Evolutionary conservation across 2,329 filamentous ascomycete species (phyloP).

Genomic region (Alternaria sp.): DNA sequence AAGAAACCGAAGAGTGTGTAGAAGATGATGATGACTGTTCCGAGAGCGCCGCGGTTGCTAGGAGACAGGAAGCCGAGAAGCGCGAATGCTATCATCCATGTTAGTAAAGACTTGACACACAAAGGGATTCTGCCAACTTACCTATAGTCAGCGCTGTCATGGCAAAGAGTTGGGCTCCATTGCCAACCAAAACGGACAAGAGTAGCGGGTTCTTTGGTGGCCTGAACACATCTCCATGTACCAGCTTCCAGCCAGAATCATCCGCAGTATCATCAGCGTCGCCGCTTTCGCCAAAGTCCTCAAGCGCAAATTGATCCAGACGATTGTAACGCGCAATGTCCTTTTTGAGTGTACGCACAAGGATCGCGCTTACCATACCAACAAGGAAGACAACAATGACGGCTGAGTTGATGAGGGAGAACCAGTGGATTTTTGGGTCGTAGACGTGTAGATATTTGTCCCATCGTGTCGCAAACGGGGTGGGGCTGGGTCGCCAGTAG

Average conservation of each 20-base stretch:
- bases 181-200: conserved; percentile 87
- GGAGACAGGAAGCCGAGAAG: conserved; percentile 94
- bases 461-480: conserved; percentile 96
- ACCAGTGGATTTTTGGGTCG: conserved; percentile 99
- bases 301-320: conserved; percentile 87
- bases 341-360: conserved; percentile 87
- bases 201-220: conserved; percentile 83
- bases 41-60: conserved; percentile 92
- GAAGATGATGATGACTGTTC: conserved; percentile 90
- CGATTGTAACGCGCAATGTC: conserved; percentile 98
- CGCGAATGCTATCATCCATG: conserved; percentile 69
- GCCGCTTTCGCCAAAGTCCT: conserved; percentile 83
- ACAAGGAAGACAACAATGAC: conserved; percentile 93
- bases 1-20: conserved; percentile 94
- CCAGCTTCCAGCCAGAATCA: conserved; percentile 97
- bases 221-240: conserved; percentile 97
- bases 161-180: conserved; percentile 94
- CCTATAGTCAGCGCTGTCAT: conserved; percentile 94
- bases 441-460: conserved; percentile 98
- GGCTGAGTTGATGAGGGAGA: conserved; percentile 94
- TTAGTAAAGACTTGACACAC: conserved; percentile 15
- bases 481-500: conserved; percentile 83
- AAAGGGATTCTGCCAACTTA: conserved; percentile 40
- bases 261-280: conserved; percentile 90
- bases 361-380: conserved; percentile 90